Evolutionary conservation across 2,329 filamentous ascomycete species (phyloP).

Genomic region (Xylariaceae sp.): DNA sequence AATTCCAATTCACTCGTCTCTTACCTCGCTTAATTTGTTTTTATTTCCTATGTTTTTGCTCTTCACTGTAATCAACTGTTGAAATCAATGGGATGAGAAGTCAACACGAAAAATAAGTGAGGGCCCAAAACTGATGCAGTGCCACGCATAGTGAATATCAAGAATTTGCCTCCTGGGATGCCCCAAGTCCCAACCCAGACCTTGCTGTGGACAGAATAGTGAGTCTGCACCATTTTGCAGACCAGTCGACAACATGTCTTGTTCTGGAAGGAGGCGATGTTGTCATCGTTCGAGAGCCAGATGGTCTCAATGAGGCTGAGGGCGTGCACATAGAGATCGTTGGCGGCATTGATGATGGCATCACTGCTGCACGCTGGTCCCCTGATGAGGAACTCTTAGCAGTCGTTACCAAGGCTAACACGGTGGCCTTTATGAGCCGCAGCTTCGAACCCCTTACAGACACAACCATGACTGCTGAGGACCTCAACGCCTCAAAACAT

Average conservation of each 20-base stretch:
- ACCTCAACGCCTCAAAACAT: constrained; percentile 83
- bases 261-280: constrained; percentile 90
- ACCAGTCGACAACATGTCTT: constrained; percentile 72
- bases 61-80: too few relatives aligned
- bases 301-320: constrained; percentile 39
- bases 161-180: constrained; percentile 81
- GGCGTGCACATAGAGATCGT: constrained; percentile 90
- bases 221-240: constrained; percentile 79
- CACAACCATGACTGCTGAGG: constrained; percentile 66
- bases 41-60: background rate
- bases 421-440: constrained; percentile 87
- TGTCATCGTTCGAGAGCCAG: constrained; percentile 72
- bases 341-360: constrained; percentile 88
- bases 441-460: constrained; percentile 82
- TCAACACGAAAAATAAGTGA: background rate
- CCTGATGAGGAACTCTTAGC: constrained; percentile 89
- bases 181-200: constrained; percentile 73
- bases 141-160: constrained; percentile 31
- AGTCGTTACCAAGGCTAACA: constrained; percentile 74
- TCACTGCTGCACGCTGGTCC: constrained; percentile 86
- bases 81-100: too few relatives aligned
- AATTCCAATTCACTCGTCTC: background rate
- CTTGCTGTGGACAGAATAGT: constrained; percentile 71
- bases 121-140: constrained; percentile 2
- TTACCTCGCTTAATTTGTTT: background rate